A percentile compares a stretch with the other conserved stretches of the same genome.
Conservation (phyloP, 2,329 filamentous ascomycete genomes). For the Ascochyta koolunga region DNA sequence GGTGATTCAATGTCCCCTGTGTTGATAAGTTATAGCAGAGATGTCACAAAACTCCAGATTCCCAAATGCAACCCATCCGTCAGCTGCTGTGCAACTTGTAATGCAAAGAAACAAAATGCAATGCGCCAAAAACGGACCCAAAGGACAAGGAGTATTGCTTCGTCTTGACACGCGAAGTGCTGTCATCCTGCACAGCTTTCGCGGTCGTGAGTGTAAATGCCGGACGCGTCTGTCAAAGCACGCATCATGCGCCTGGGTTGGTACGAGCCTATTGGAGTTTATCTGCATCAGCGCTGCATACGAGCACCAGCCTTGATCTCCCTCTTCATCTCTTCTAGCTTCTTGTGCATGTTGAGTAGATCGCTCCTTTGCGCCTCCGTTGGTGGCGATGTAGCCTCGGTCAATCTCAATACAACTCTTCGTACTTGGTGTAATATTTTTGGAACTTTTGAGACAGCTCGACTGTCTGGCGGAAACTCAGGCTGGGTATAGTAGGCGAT, state of each 20-base stretch:
- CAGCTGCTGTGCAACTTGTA: slow-evolving; percentile 18
- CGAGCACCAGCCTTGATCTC: slow-evolving; percentile 56
- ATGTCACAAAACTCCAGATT: slow-evolving; percentile 18
- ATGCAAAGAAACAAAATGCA: slow-evolving; percentile 10
- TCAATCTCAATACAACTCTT: slow-evolving; percentile 59
- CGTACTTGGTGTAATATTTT: slow-evolving; percentile 63
- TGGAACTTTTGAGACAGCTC: slow-evolving; percentile 61
- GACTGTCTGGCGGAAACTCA: slow-evolving; percentile 54
- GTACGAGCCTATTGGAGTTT: neutral
- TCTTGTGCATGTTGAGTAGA: slow-evolving; percentile 60
- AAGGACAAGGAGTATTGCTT: slow-evolving; percentile 3
- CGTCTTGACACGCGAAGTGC: slow-evolving; percentile 16
- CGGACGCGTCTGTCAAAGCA: neutral
- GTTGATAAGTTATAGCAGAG: slow-evolving; percentile 11
- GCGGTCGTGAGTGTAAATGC: slow-evolving; percentile 1
- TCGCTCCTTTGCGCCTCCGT: slow-evolving; percentile 58
- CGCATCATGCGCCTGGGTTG: slow-evolving; percentile 9
- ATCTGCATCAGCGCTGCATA: slow-evolving; percentile 29
- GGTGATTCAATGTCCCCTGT: slow-evolving; percentile 13
- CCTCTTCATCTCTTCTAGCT: slow-evolving; percentile 62
- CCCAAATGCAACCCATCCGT: slow-evolving; percentile 21
- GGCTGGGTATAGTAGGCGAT: slow-evolving; percentile 39
- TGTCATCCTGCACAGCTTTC: slow-evolving; percentile 3
- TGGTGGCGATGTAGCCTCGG: slow-evolving; percentile 50
- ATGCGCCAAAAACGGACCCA: slow-evolving; percentile 6